A percentile compares a stretch with the other conserved stretches of the same genome.
These are phyloP conservation scores for Lotus japonicus DNA, from an alignment of 306 rosid genomes.

Conservation along the genomic window DNA sequence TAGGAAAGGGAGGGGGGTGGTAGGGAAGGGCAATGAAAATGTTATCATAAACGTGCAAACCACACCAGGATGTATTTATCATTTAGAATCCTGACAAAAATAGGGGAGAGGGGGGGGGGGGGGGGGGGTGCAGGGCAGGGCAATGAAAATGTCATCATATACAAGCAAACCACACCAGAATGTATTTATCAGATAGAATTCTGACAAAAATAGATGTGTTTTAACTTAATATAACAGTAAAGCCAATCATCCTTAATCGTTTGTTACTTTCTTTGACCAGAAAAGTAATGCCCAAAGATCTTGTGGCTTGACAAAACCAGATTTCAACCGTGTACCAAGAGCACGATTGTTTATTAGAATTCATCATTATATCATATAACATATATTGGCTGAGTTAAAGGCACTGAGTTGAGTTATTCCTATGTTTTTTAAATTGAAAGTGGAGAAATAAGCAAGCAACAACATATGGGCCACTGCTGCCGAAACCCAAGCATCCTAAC, in stretches of 20 bases:
- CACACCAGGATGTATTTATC: neutral
- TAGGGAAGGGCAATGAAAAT: neutral
- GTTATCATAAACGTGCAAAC: neutral
- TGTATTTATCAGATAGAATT: neutral
- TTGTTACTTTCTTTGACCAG: neutral
- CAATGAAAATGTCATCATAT: neutral
- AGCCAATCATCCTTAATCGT: neutral
- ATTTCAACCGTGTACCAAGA: conserved; percentile 2
- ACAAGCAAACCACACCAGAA: neutral
- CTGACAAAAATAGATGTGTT: neutral
- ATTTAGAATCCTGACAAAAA: neutral
- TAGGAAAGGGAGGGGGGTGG: neutral
- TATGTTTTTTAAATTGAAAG: neutral
- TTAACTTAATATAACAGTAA: conserved; percentile 3
- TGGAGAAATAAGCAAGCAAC: neutral
- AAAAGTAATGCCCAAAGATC: neutral
- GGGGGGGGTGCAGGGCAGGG: neutral
- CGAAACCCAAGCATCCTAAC: too few species aligned
- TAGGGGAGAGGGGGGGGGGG: too few species aligned
- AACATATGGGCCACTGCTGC: too few species aligned
- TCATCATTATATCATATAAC: neutral
- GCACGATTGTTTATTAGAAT: neutral
- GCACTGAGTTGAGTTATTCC: neutral
- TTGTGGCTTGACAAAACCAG: conserved; percentile 10
- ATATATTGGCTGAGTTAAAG: neutral